Base-by-base conservation (phyloP, 805 yeast genomes). In the Millerago galiae region DNA sequence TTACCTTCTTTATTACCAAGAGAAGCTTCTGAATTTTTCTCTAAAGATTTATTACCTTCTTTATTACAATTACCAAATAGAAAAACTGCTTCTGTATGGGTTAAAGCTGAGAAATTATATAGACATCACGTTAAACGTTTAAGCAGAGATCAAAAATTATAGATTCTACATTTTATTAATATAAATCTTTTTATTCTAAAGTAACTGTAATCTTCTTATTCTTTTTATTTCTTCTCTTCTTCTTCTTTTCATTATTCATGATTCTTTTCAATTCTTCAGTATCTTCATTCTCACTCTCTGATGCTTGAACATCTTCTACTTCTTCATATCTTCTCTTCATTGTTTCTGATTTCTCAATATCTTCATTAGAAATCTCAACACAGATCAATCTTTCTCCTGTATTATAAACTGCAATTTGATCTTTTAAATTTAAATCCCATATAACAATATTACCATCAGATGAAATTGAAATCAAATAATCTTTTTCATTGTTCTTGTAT, bases 1-100 rank as follows among this genome's bases (percentile, higher is more conserved):
- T 74, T 93, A 58, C 99, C 99, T 33, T 82, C 95, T 8, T 70
- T 93, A 61, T 74, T 93, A 51, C 99, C 99, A 58, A 85, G 99
- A 69, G 99, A 93, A 67, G 84, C 98, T 18, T 88, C 96, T 8
- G 99, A 93, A 70, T 80, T 81, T 49, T 93, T 88, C 67, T 77
- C 95, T 35, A 75, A 68, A 48, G 98, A 93, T 66, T 72, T 93
- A 62, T 67, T 93, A 59, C 99, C 99, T 34, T 84, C 95, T 14
- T 73, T 93, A 62, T 75, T 86, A 65, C 81, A 85, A 61, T 74
- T 93, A 56, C 90, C 95, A 55, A 67, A 87, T 50, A 83, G 97
- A 67, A 70, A 79, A 42, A 70, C 80, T 35, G 83, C 95, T 24
- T 88, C 89, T 13, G 97, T 89, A 18, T 93, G 99, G 99, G 74